These are phyloP conservation scores for Akanthomyces uredinophilus DNA, from an alignment of 2,329 filamentous ascomycete genomes.

Conservation along the genomic window DNA sequence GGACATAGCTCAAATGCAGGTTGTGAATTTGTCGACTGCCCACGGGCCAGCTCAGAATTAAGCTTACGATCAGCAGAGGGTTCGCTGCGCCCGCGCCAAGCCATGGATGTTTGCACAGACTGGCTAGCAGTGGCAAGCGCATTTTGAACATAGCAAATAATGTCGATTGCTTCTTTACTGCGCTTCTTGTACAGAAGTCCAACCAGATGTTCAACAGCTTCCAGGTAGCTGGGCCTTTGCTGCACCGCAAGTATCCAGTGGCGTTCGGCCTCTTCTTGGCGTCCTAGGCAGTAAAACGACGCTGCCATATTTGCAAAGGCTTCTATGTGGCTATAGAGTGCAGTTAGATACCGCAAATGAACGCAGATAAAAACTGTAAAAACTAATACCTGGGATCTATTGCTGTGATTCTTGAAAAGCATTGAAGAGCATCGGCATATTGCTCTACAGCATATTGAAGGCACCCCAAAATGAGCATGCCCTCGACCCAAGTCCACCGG, in stretches of 20 bases:
- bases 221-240: constrained; percentile 80
- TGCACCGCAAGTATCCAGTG: constrained; percentile 84
- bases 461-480: constrained; percentile 86
- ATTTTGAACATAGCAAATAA: constrained; percentile 80
- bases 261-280: constrained; percentile 75
- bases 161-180: constrained; percentile 75
- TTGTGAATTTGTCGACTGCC: constrained; percentile 39
- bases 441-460: constrained; percentile 84
- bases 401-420: constrained; percentile 62
- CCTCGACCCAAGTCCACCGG: constrained; percentile 85
- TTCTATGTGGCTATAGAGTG: constrained; percentile 69
- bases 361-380: not conserved
- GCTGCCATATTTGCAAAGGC: constrained; percentile 91
- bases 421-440: constrained; percentile 70
- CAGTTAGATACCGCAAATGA: not conserved
- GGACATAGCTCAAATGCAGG: not conserved
- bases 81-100: not conserved
- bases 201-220: constrained; percentile 91
- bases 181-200: constrained; percentile 81
- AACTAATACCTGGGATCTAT: constrained; percentile 48
- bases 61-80: not conserved
- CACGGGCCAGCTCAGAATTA: not conserved
- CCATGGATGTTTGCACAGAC: not conserved
- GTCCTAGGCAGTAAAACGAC: constrained; percentile 76
- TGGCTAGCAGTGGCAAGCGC: constrained; percentile 36